A percentile compares a stretch with the other conserved stretches of the same genome.
These are phyloP conservation scores for Corylus americana DNA, from an alignment of 306 rosid genomes.

Conservation along the genomic window DNA sequence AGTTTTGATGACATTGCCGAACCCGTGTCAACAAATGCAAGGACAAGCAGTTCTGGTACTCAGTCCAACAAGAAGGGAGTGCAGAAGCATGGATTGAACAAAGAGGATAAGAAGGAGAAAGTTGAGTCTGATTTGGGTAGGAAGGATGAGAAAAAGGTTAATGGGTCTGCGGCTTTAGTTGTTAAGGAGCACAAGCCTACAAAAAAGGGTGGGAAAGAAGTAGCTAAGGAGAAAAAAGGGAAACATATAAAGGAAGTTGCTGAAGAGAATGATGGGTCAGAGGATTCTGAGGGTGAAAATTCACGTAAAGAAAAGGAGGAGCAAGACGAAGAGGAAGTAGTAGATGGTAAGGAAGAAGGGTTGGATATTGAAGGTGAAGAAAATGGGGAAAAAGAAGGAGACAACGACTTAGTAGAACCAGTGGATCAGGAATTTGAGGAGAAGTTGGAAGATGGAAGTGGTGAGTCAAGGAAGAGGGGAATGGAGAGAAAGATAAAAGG, in stretches of 20 bases:
- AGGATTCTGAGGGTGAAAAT: conserved; percentile 41
- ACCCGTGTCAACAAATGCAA: conserved; percentile 46
- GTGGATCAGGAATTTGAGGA: conserved; percentile 57
- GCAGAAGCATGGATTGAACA: conserved; percentile 26
- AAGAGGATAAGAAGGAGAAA: conserved; percentile 24
- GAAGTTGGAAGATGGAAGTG: conserved; percentile 40
- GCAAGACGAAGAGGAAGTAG: conserved; percentile 46
- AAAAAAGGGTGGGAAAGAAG: conserved; percentile 37
- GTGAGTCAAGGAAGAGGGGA: conserved; percentile 37
- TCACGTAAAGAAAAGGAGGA: conserved; percentile 36
- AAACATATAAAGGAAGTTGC: conserved; percentile 39
- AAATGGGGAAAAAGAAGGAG: conserved; percentile 42
- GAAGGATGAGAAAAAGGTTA: conserved; percentile 35
- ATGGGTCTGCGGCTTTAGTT: conserved; percentile 38
- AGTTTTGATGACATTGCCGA: conserved; percentile 82
- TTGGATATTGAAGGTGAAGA: conserved; percentile 38
- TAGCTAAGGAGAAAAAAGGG: conserved; percentile 37
- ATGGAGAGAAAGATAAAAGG: conserved; percentile 56
- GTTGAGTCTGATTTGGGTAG: conserved; percentile 30
- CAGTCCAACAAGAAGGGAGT: conserved; percentile 24
- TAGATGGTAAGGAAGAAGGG: conserved; percentile 48
- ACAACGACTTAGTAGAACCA: conserved; percentile 40
- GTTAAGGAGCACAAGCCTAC: conserved; percentile 35
- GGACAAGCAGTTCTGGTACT: conserved; percentile 25
- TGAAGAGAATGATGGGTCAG: conserved; percentile 26